These are phyloP conservation scores for Coniochaeta hoffmannii DNA, from an alignment of 2,329 filamentous ascomycete species.

Conservation along the genomic window DNA sequence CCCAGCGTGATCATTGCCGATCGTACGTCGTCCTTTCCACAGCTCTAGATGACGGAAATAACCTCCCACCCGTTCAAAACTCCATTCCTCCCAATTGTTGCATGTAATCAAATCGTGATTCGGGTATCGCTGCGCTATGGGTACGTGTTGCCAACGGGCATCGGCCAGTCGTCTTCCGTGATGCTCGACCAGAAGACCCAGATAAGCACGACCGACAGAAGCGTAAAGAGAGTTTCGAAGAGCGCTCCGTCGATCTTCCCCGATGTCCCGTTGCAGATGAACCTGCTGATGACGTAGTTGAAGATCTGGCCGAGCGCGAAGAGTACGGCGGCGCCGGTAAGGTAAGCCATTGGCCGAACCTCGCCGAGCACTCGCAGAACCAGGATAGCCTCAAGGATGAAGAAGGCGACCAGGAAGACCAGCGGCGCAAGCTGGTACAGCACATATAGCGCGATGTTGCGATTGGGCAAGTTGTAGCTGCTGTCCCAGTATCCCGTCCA, in stretches of 20 bases:
- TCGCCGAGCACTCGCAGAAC: conserved; percentile 85
- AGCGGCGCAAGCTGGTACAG: conserved; percentile 87
- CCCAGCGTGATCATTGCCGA: neutral
- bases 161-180: conserved; percentile 96
- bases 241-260: conserved; percentile 89
- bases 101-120: conserved; percentile 1
- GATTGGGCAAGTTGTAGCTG: conserved; percentile 52
- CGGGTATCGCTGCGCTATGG: conserved; percentile 15
- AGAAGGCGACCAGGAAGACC: conserved; percentile 83
- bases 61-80: neutral
- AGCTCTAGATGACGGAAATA: neutral
- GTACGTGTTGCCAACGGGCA: conserved; percentile 36
- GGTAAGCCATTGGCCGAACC: conserved; percentile 84
- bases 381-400: conserved; percentile 73
- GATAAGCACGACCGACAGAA: conserved; percentile 71
- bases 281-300: conserved; percentile 86
- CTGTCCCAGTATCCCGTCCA: conserved; percentile 75
- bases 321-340: conserved; percentile 64
- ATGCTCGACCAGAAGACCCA: conserved; percentile 99
- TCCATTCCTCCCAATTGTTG: neutral
- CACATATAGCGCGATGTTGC: conserved; percentile 82
- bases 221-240: conserved; percentile 89
- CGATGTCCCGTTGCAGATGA: conserved; percentile 76
- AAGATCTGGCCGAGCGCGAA: conserved; percentile 94
- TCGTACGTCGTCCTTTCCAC: neutral